Evolutionary conservation across 2,329 filamentous ascomycete genomes (phyloP).

Genomic region (Phialophora expanda): DNA sequence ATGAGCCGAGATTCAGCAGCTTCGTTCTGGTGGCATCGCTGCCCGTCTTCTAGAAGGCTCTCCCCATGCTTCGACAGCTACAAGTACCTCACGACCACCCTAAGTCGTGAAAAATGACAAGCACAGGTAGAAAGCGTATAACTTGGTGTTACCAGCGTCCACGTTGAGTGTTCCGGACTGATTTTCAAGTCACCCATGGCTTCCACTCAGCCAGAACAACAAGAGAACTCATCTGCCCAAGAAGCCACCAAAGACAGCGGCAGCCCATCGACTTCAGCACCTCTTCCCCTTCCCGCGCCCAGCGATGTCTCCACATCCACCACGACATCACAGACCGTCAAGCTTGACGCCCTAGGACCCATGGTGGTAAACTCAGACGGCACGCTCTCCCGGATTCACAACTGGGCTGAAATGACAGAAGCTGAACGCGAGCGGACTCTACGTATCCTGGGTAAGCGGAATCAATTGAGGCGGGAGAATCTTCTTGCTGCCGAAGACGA

Average conservation of each 20-base stretch:
- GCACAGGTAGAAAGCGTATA: not conserved
- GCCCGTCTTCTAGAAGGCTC: not conserved
- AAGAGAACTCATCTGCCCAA: not conserved
- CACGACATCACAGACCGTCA: slow-evolving; percentile 9
- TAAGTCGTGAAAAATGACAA: not conserved
- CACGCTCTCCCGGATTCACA: slow-evolving; percentile 14
- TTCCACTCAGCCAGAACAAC: not conserved
- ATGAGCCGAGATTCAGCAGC: slow-evolving; percentile 7
- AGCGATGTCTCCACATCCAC: not conserved
- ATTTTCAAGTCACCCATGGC: not conserved
- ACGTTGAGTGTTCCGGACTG: not conserved
- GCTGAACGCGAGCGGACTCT: slow-evolving; percentile 11
- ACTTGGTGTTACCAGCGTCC: not conserved
- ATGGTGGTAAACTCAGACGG: slow-evolving; percentile 15
- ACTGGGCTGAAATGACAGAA: slow-evolving; percentile 13
- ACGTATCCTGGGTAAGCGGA: slow-evolving; percentile 15
- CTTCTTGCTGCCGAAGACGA: not conserved
- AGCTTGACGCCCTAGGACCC: slow-evolving; percentile 4
- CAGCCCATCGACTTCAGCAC: not conserved
- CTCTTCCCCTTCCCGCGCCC: not conserved
- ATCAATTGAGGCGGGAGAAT: slow-evolving; percentile 11
- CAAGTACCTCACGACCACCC: not conserved
- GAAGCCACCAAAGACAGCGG: not conserved
- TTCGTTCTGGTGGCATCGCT: not conserved
- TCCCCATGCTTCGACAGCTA: not conserved